phyloP scores from a whole-genome alignment of 1,284 basidiomycete genomes.

The Fomes fomentarius region DNA sequence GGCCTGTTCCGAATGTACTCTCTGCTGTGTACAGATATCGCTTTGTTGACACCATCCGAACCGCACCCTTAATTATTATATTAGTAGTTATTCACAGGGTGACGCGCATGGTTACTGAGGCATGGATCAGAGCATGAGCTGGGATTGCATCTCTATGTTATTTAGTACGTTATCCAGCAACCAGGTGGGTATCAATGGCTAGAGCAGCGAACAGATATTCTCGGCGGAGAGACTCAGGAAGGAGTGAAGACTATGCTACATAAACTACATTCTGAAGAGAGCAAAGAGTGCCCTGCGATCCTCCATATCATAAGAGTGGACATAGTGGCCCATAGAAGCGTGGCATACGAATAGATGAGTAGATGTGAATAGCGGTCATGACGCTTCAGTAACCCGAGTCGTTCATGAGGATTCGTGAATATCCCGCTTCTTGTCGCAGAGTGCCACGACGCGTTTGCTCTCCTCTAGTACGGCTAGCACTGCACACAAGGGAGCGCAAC shows the following conservation, averaged over 20 bases:
- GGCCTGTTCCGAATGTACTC: not conserved
- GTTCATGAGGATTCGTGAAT: conserved; percentile 22
- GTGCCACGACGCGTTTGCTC: conserved; percentile 50
- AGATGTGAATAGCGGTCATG: not conserved
- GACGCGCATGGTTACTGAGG: too few relatives aligned
- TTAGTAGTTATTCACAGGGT: too few relatives aligned
- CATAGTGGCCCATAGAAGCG: conserved; percentile 6
- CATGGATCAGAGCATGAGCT: not conserved
- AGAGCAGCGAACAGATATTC: not conserved
- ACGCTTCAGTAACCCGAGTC: not conserved
- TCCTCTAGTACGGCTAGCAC: conserved; percentile 63
- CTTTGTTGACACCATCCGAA: not conserved
- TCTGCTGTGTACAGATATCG: not conserved
- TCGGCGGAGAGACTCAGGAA: not conserved
- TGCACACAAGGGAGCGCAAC: conserved; percentile 35
- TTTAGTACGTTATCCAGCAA: too few relatives aligned
- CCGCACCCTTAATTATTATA: not conserved
- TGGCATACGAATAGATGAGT: conserved; percentile 3
- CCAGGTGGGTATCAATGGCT: too few relatives aligned
- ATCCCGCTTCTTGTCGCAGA: conserved; percentile 50
- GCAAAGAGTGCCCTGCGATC: not conserved
- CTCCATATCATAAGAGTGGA: not conserved
- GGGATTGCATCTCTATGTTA: not conserved
- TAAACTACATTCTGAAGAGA: conserved; percentile 16
- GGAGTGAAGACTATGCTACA: conserved; percentile 17